Conservation (phyloP, 257 asterid species). For the Primulina eburnea region DNA sequence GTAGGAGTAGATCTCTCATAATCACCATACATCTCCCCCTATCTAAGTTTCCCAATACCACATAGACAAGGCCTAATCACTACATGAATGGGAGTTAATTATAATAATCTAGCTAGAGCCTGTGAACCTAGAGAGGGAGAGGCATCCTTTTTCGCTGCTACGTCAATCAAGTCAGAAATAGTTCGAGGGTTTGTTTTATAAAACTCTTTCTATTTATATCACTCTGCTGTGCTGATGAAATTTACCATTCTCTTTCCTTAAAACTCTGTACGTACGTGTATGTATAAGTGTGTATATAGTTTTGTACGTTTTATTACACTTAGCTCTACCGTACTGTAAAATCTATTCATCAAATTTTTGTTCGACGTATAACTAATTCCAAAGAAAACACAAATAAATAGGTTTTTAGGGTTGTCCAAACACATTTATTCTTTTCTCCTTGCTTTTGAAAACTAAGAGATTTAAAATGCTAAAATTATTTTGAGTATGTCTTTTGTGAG, state of each 20-base stretch:
- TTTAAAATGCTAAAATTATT: no score
- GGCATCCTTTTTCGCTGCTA: not conserved
- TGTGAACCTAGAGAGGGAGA: slow-evolving; percentile 2
- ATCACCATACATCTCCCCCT: no score
- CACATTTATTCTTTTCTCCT: no score
- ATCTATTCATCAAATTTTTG: no score
- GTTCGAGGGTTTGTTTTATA: not conserved
- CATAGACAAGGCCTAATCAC: not conserved
- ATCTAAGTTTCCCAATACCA: no score
- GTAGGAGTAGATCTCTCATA: not conserved
- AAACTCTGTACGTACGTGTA: not conserved
- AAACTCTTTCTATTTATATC: slow-evolving; percentile 17
- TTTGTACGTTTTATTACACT: not conserved
- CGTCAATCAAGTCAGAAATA: slow-evolving; percentile 21
- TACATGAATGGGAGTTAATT: not conserved
- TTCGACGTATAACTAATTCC: no score
- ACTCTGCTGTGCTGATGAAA: slow-evolving; percentile 8
- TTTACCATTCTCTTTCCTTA: slow-evolving; percentile 17
- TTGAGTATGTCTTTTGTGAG: no score
- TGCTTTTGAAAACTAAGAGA: no score
- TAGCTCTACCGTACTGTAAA: not conserved
- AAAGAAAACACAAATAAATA: no score
- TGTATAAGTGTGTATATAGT: not conserved
- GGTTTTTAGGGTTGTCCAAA: no score
- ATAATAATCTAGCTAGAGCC: slow-evolving; percentile 3